Base-by-base conservation (phyloP, 2,329 filamentous ascomycete genomes). In the Pezizomycotina sp. region DNA sequence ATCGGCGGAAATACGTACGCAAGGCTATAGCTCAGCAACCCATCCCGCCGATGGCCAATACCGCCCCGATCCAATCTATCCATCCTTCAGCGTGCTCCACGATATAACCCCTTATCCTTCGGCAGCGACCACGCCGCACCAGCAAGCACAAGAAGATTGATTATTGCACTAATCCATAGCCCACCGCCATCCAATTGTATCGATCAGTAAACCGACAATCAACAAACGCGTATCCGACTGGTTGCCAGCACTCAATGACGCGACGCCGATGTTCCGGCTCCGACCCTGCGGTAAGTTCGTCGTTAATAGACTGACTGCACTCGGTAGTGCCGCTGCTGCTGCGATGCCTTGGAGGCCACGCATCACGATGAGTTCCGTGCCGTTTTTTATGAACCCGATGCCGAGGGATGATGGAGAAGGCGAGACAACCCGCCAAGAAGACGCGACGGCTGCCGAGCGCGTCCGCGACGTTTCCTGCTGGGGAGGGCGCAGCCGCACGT, bases 311-410 rank as follows among this genome's bases (percentile, higher is more conserved):
- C n/a, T 13, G 26, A 27, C 26, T n/a, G n/a, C 6, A 5, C n/a
- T 27, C 16, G 26, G 26, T 7, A 27, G n/a, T 7, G n/a, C 12
- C 5, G 16, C n/a, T n/a, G 26, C 12, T 5, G n/a, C n/a, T 7
- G 26, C 26, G 5, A 27, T 27, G 5, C 26, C 26, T 27, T 27
- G 26, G 6, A 27, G 5, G 7, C n/a, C 26, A 5, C 26, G 26
- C n/a, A 27, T 13, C 26, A 27, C 16, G n/a, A 27, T 27, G n/a
- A 27, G 16, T 27, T 27, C n/a, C 7, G 16, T 27, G n/a, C 26
- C 26, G 5, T n/a, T 27, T 27, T 12, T 5, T 6, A 14, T 5
- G n/a, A 27, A 14, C 7, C 26, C 26, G n/a, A 27, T n/a, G n/a
- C n/a, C 26, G 26, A 6, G 16, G 26, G 26, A 27, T 13, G n/a